Evolutionary conservation across 495 filamentous ascomycete genomes (phyloP).

Genomic region (Pseudotulostoma volvatum): DNA sequence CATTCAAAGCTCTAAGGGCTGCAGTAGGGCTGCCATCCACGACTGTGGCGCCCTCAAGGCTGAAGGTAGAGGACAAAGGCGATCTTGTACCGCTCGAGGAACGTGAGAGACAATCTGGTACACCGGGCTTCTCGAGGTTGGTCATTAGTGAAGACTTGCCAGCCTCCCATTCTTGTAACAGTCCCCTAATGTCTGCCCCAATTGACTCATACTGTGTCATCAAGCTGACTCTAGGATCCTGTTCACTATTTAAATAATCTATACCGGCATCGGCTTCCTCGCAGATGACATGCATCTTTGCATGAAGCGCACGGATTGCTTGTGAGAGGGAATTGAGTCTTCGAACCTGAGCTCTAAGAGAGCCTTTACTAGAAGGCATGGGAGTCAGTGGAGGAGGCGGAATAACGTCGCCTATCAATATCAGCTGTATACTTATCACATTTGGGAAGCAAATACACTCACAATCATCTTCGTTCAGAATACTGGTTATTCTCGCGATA

Average conservation of each 20-base stretch:
- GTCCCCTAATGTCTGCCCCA: conserved; percentile 62
- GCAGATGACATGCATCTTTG: conserved; percentile 81
- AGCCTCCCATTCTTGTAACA: conserved; percentile 84
- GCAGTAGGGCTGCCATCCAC: conserved; percentile 68
- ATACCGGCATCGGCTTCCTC: conserved; percentile 73
- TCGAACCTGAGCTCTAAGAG: conserved; percentile 66
- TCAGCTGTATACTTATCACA: conserved; percentile 11
- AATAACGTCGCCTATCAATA: conserved; percentile 27
- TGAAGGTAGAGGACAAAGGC: conserved; percentile 63
- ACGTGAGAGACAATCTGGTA: conserved; percentile 44
- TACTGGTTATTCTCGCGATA: conserved; percentile 42
- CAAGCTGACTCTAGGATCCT: conserved; percentile 48
- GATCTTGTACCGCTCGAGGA: conserved; percentile 51
- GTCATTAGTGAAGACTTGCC: conserved; percentile 60
- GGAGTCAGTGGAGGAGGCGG: conserved; percentile 56
- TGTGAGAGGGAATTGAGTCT: conserved; percentile 76
- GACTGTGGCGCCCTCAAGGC: conserved; percentile 68
- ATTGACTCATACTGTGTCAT: conserved; percentile 90
- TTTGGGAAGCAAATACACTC: conserved; percentile 18
- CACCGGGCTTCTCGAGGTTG: conserved; percentile 42
- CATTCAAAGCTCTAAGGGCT: conserved; percentile 59
- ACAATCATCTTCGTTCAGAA: conserved; percentile 77
- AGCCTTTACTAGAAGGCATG: conserved; percentile 38
- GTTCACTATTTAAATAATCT: conserved; percentile 53
- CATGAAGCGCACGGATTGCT: conserved; percentile 81